Base-by-base conservation (phyloP, 768 basidiomycete genomes). In the Mycena albidolilacea region DNA sequence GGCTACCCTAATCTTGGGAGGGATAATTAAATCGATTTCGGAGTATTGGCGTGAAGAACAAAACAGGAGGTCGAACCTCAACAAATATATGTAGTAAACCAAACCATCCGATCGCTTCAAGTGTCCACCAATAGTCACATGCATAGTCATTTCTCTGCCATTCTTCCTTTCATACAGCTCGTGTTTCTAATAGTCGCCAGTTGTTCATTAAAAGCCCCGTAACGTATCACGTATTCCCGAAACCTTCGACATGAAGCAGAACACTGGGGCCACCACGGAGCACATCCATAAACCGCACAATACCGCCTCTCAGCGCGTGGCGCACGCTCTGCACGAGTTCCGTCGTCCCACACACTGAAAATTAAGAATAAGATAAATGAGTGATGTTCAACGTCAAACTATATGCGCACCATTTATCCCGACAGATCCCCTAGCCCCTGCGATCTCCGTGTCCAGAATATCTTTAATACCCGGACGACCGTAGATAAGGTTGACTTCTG, bases 331-430 rank as follows among this genome's bases (percentile, higher is more conserved):
- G 75, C 0, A 85, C 79, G 12, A 90, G 70, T 4, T 80, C 79
- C 30, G 81, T 81, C 0, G 88, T 84, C 4, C 90, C 90, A 61
- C 89, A 91, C 0, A 90, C 89, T 90, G 19, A 14, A 64, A 60
- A 17, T 21, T 70, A 39, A 54, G 15, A 59, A 21, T 14, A 55
- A 30, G n/a, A 35, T 5, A 12, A 30, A 21, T 54, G 7, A 30
- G 23, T 14, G 46, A 17, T 7, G 38, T 44, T 12, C 43, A 30
- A 12, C 30, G 19, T 23, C 19, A 35, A 15, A 6, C 5, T 12
- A 14, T 7, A 9, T 0, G 81, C 85, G 9, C 68, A 89, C 90
- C 89, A 39, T 82, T 87, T 37, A 90, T 85, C 9, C 86, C 85
- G 76, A 89, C 81, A 7, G 81, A 79, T 8, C 86, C 88, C 4